Evolutionary conservation across 2,329 filamentous ascomycete species (phyloP).

Genomic region (Raffaelea albimanens): DNA sequence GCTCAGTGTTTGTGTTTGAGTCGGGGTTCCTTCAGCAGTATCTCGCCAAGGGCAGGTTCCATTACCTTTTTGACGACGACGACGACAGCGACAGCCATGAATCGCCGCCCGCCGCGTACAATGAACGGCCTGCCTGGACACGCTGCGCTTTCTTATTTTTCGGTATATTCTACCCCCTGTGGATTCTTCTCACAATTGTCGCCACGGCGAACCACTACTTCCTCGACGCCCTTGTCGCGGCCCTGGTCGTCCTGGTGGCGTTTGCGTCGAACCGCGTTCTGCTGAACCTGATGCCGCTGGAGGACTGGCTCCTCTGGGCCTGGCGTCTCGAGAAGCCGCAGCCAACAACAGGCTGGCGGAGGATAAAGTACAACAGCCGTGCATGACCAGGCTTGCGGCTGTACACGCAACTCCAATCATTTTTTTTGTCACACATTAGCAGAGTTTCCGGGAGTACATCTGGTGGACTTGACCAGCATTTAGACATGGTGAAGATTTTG

Average conservation of each 20-base stretch:
- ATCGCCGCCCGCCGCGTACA: neutral
- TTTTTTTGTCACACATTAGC: too few species aligned
- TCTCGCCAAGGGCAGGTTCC: too few species aligned
- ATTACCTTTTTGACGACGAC: too few species aligned
- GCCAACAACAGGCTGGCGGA: conserved; percentile 30
- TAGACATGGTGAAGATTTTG: too few species aligned
- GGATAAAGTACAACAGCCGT: too few species aligned
- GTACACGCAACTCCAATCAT: too few species aligned
- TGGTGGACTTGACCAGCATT: too few species aligned
- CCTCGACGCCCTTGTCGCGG: conserved; percentile 56
- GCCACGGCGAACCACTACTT: conserved; percentile 56
- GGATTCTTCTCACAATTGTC: conserved; percentile 48
- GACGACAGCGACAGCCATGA: too few species aligned
- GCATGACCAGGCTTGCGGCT: too few species aligned
- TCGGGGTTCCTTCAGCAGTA: conserved; percentile 30
- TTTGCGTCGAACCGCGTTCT: conserved; percentile 44
- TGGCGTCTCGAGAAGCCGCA: conserved; percentile 53
- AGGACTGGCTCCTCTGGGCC: conserved; percentile 54
- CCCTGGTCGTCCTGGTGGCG: conserved; percentile 48
- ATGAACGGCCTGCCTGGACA: neutral
- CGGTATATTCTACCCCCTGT: conserved; percentile 40
- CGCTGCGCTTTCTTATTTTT: conserved; percentile 16
- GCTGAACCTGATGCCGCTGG: conserved; percentile 50
- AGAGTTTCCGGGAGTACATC: too few species aligned
- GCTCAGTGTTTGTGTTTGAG: conserved; percentile 43